Conservation (phyloP, 192 early-diverging fungal species). For the Podochytrium sp. region DNA sequence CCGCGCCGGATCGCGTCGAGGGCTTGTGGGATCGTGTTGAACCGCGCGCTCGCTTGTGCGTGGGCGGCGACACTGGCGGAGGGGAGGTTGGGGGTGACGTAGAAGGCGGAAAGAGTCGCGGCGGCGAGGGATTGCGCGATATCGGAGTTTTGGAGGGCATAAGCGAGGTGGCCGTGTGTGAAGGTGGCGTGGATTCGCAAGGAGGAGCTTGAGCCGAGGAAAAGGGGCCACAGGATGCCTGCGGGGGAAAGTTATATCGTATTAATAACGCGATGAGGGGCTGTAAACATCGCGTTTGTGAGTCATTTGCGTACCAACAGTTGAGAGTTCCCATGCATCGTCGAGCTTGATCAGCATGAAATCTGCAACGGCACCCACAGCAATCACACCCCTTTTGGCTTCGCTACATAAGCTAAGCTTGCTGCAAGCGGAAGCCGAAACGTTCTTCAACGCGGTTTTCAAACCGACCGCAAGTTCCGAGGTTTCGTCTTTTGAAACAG, state of each 20-base stretch:
- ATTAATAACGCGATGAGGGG: not conserved
- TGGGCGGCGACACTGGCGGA: conserved; percentile 5
- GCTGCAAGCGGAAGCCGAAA: conserved; percentile 9
- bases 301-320: conserved; percentile 27
- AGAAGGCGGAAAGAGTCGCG: conserved; percentile 35
- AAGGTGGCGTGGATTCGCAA: conserved; percentile 34
- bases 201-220: conserved; percentile 15
- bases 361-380: conserved; percentile 21
- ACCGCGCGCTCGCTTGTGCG: conserved; percentile 34
- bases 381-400: conserved; percentile 1
- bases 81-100: conserved; percentile 34
- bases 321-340: conserved; percentile 18
- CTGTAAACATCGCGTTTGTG: not conserved
- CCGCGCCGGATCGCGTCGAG: conserved; percentile 66
- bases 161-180: conserved; percentile 29
- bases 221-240: conserved; percentile 31
- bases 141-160: conserved; percentile 6
- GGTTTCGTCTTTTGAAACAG: not conserved
- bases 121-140: conserved; percentile 33
- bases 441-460: not conserved
- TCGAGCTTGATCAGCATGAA: conserved; percentile 34
- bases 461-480: conserved; percentile 3
- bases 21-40: conserved; percentile 72
- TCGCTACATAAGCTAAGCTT: conserved; percentile 21
- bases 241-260: not conserved